phyloP scores from a whole-genome alignment of 1,284 basidiomycete genomes.

The Sporisorium iseilematis-ciliati region DNA sequence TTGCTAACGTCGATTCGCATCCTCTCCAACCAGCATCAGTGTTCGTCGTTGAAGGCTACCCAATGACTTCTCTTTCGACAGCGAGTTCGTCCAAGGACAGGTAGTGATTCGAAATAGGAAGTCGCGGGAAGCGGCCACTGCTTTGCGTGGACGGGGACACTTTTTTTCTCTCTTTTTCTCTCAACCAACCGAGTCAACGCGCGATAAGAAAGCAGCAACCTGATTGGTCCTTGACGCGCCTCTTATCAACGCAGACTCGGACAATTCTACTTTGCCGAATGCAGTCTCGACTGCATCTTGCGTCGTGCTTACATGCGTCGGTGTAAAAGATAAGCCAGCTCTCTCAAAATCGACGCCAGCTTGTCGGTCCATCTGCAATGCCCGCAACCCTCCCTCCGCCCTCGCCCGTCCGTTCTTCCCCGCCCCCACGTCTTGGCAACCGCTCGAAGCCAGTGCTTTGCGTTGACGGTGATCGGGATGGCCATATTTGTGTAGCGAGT shows the following conservation, averaged over 20 bases:
- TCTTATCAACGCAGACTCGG: slow-evolving; percentile 1
- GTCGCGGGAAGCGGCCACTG: no score
- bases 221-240: slow-evolving; percentile 2
- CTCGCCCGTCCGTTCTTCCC: background rate
- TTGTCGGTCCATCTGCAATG: no score
- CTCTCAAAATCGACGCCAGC: slow-evolving; percentile 5
- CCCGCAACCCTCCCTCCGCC: background rate
- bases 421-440: background rate
- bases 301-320: slow-evolving; percentile 6
- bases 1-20: no score
- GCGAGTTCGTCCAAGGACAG: no score
- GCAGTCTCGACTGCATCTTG: background rate
- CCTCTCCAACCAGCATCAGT: no score
- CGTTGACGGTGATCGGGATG: background rate
- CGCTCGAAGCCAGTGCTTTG: background rate
- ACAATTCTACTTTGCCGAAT: background rate
- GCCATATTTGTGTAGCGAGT: no score
- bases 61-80: no score
- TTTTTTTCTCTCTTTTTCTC: no score
- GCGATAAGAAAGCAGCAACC: background rate
- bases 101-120: no score
- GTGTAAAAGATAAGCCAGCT: slow-evolving; percentile 4
- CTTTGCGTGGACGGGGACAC: no score
- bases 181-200: background rate
- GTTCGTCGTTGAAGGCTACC: no score